Evolutionary conservation across 495 filamentous ascomycete species (phyloP), one percentile per base, ranked within the genome.

Genomic region (Aspergillus wentii): DNA sequence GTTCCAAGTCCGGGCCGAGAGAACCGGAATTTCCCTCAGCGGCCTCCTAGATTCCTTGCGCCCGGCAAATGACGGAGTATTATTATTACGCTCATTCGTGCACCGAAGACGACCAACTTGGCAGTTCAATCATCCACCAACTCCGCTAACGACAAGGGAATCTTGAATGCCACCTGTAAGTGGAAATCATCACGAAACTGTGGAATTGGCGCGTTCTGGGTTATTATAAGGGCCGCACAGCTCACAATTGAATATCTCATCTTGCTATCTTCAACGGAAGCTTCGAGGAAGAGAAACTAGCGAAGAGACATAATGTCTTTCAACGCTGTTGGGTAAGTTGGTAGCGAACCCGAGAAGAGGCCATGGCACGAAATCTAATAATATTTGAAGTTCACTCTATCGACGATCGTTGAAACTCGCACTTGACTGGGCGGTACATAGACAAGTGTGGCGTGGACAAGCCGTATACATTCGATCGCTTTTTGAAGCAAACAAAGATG

Each of bases 401-500:
- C 83, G 92, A 45, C 87, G 88, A 41, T 87, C 85, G 14, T 66
- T 97, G 52, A 97, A 95, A 75, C 79, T 94, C 41, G 75, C 92
- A 11, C 85, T 96, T 47, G 88, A 94, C 70, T 99, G 92, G 94
- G 72, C 85, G 39, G 85, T 96, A 42, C 85, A 95, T 49, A 79
- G 94, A 39, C 75, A 83, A 46, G 62, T 95, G 46, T 99, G 94
- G 90, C 80, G 94, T 44, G 86, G 89, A 37, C 91, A 96, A 60
- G 92, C 94, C 13, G 68, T 96, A 44, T 97, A 99, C 57, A 92
- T 99, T 46, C 83, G 92, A 48, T 88, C 86, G 13, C 72, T 97
- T 8, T 99, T 99, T 56, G 92, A 99, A 51, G 86, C 87, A 29
- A 97, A 99, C 64, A 85, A 79, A 56, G 66, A 90, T 52, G 72